phyloP scores from a whole-genome alignment of 805 yeast genomes.

The Yamadazyma phyllophila region DNA sequence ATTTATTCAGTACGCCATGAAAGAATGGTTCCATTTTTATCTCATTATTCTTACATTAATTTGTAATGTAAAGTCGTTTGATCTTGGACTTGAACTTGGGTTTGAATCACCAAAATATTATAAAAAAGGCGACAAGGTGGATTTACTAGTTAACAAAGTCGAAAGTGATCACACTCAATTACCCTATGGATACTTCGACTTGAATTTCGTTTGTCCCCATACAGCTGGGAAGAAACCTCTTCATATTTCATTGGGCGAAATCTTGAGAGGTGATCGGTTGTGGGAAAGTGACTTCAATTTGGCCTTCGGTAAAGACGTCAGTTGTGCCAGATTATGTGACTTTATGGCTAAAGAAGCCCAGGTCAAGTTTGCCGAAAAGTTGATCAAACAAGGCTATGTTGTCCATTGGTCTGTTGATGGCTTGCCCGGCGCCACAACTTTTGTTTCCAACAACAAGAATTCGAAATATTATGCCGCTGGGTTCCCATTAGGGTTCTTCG shows the following conservation, averaged over 20 bases:
- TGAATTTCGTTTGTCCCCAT: constrained; percentile 81
- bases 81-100: constrained; percentile 2
- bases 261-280: constrained; percentile 76
- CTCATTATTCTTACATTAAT: neutral
- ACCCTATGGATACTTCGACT: constrained; percentile 72
- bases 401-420: constrained; percentile 84
- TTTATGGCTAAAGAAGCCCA: constrained; percentile 53
- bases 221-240: constrained; percentile 51
- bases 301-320: constrained; percentile 58
- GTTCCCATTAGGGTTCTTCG: constrained; percentile 74
- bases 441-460: constrained; percentile 53
- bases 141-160: constrained; percentile 70
- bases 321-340: constrained; percentile 69
- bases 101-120: constrained; percentile 24
- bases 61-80: neutral
- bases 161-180: constrained; percentile 75
- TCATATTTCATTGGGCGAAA: constrained; percentile 70
- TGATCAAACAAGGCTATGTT: constrained; percentile 68
- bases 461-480: constrained; percentile 81
- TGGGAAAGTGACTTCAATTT: constrained; percentile 74
- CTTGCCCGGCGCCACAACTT: constrained; percentile 86
- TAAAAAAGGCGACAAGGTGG: constrained; percentile 57
- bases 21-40: neutral
- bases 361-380: constrained; percentile 52
- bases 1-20: neutral